These are phyloP conservation scores for Dothiorella sarmentorum DNA, from an alignment of 2,329 filamentous ascomycete species.

Conservation along the genomic window DNA sequence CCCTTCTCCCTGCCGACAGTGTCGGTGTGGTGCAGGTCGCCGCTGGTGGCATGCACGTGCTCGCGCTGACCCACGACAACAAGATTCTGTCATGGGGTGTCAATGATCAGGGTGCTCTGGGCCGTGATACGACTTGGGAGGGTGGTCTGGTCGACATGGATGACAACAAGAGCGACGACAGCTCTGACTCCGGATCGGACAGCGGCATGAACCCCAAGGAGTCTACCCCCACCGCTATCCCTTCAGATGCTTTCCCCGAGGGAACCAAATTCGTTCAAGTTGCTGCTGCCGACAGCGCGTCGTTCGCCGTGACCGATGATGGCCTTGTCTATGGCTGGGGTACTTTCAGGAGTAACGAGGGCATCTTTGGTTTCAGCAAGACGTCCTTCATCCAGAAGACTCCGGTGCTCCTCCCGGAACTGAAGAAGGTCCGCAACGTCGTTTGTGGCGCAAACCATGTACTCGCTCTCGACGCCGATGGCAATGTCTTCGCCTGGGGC, in stretches of 20 bases:
- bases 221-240: conserved; percentile 61
- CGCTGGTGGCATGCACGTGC: conserved; percentile 77
- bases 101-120: conserved; percentile 79
- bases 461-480: conserved; percentile 63
- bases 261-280: conserved; percentile 65
- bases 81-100: conserved; percentile 84
- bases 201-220: conserved; percentile 69
- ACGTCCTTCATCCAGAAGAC: conserved; percentile 38
- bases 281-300: conserved; percentile 69
- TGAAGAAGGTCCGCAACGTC: conserved; percentile 64
- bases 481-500: conserved; percentile 68
- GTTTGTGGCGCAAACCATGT: conserved; percentile 69
- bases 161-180: conserved; percentile 51
- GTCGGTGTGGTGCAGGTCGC: conserved; percentile 71
- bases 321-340: conserved; percentile 81
- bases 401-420: conserved; percentile 55
- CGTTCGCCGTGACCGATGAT: conserved; percentile 71
- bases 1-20: conserved; percentile 52
- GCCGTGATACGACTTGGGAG: conserved; percentile 67
- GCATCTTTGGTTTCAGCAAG: conserved; percentile 62
- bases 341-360: conserved; percentile 71
- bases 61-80: conserved; percentile 75
- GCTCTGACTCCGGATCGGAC: conserved; percentile 51
- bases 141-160: conserved; percentile 57
- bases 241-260: conserved; percentile 54